Evolutionary conservation across 257 asterid genomes (phyloP).

Genomic region (Verbascum thapsus): DNA sequence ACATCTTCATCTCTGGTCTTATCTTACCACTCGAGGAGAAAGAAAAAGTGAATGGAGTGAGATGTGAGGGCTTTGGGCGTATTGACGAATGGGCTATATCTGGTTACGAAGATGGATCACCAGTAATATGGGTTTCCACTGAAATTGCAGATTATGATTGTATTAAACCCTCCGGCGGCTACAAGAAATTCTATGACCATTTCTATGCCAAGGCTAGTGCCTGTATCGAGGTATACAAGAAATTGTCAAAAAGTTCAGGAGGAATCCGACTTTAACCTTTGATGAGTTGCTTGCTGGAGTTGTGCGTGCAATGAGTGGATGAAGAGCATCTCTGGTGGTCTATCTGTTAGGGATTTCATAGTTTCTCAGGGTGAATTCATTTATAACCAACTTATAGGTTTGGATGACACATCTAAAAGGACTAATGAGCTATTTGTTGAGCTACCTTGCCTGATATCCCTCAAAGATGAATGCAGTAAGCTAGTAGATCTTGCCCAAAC

Average conservation of each 20-base stretch:
- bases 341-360: slow-evolving; percentile 71
- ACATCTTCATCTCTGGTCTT: slow-evolving; percentile 70
- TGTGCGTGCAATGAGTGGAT: slow-evolving; percentile 78
- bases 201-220: slow-evolving; percentile 83
- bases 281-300: slow-evolving; percentile 93
- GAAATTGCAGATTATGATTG: slow-evolving; percentile 88
- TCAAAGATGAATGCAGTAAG: slow-evolving; percentile 63
- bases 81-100: slow-evolving; percentile 96
- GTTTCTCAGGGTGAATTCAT: slow-evolving; percentile 85
- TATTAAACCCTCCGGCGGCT: slow-evolving; percentile 70
- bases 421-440: slow-evolving; percentile 56
- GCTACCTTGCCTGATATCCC: slow-evolving; percentile 61
- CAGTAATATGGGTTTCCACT: slow-evolving; percentile 86
- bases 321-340: slow-evolving; percentile 72
- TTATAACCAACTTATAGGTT: slow-evolving; percentile 77
- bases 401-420: slow-evolving; percentile 73
- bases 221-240: slow-evolving; percentile 78
- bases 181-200: slow-evolving; percentile 73
- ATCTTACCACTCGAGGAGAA: slow-evolving; percentile 81
- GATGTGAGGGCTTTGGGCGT: slow-evolving; percentile 92
- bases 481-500: slow-evolving; percentile 36
- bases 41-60: slow-evolving; percentile 61
- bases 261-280: slow-evolving; percentile 54
- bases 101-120: slow-evolving; percentile 92
- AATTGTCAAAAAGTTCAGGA: slow-evolving; percentile 67